Conservation (phyloP, 345 rosid genomes). For the Geranium rotundifolium region DNA sequence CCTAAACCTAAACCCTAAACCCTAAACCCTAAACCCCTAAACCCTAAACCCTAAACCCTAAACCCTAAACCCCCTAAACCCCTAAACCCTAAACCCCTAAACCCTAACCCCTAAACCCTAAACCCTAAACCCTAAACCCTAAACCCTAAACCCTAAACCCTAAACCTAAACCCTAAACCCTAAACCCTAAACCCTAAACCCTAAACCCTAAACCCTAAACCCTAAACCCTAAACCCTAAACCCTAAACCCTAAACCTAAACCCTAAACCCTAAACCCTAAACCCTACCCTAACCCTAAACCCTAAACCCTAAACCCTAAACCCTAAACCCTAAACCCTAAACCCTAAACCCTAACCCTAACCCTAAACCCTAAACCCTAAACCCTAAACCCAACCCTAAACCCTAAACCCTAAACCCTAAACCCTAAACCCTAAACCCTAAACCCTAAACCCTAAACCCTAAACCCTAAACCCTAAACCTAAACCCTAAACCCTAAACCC, state of each 20-base stretch:
- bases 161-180: slow-evolving; percentile 9
- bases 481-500: slow-evolving; percentile 21
- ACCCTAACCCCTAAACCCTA: slow-evolving; percentile 11
- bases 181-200: slow-evolving; percentile 7
- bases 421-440: slow-evolving; percentile 17
- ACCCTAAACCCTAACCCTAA: slow-evolving; percentile 19
- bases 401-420: slow-evolving; percentile 20
- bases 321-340: slow-evolving; percentile 18
- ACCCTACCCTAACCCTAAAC: slow-evolving; percentile 14
- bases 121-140: slow-evolving; percentile 13
- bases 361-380: slow-evolving; percentile 17
- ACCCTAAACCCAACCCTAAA: slow-evolving; percentile 19
- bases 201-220: slow-evolving; percentile 17
- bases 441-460: slow-evolving; percentile 18
- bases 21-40: slow-evolving; percentile 12
- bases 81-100: no score
- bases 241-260: no score
- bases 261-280: slow-evolving; percentile 11
- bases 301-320: slow-evolving; percentile 16
- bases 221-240: slow-evolving; percentile 14
- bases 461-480: slow-evolving; percentile 16
- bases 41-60: slow-evolving; percentile 10
- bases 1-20: slow-evolving; percentile 10
- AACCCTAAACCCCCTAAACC: slow-evolving; percentile 4
- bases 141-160: slow-evolving; percentile 12